A percentile compares a stretch with the other conserved stretches of the same genome.
phyloP scores from a whole-genome alignment of 164 flowering plant species.

The Umbellularia californica region DNA sequence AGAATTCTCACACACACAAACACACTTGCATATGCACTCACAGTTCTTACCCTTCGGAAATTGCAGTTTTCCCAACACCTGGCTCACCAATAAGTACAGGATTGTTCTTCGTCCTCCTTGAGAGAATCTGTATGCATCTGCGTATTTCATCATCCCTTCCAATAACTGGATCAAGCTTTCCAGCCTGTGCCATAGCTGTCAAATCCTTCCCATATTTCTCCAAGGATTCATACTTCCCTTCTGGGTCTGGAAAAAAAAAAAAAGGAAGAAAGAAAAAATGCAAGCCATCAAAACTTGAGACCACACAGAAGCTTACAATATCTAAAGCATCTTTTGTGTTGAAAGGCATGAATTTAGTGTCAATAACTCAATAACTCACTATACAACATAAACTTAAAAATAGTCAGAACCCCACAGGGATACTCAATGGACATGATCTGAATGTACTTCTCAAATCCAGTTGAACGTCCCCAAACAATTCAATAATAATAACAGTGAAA shows the following conservation, averaged over 20 bases:
- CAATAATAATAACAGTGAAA: no score
- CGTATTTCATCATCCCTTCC: constrained; percentile 99
- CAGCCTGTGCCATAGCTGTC: constrained; percentile 91
- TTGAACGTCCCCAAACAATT: no score
- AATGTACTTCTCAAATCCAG: no score
- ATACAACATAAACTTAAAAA: neutral
- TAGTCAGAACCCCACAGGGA: no score
- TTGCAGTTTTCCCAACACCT: constrained; percentile 99
- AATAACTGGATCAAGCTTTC: constrained; percentile 95
- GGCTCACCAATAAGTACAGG: constrained; percentile 99
- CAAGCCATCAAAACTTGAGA: neutral
- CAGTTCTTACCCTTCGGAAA: constrained; percentile 82
- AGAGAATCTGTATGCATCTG: constrained; percentile 93
- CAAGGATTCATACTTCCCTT: constrained; percentile 89
- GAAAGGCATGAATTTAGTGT: no score
- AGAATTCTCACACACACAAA: neutral
- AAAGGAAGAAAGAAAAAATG: neutral
- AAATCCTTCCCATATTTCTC: constrained; percentile 96
- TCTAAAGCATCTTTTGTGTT: neutral
- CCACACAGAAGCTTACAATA: neutral
- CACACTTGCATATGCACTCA: neutral
- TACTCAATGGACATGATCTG: no score
- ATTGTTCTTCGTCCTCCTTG: constrained; percentile 96
- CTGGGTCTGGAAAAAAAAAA: constrained; percentile 65
- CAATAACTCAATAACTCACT: no score